These are phyloP conservation scores for Cladosporium velox DNA, from an alignment of 2,329 filamentous ascomycete genomes.

Conservation along the genomic window DNA sequence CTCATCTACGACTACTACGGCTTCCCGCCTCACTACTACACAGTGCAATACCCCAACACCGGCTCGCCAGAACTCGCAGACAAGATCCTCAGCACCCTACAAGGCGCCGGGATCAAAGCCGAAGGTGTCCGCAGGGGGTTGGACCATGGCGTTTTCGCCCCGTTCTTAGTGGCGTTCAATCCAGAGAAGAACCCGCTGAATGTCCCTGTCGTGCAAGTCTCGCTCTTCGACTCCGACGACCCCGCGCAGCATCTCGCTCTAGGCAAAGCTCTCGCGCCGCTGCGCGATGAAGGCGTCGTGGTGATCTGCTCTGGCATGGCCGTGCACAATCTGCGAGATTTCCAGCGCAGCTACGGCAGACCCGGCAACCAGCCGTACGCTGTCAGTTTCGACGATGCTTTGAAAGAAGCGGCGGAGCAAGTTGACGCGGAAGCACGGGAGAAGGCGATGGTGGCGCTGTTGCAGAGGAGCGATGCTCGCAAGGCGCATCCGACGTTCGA, in stretches of 20 bases:
- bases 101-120: conserved; percentile 60
- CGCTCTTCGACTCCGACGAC: conserved; percentile 65
- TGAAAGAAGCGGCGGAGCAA: conserved; percentile 38
- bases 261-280: conserved; percentile 64
- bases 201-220: conserved; percentile 70
- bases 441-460: conserved; percentile 39
- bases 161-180: conserved; percentile 61
- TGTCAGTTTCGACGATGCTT: conserved; percentile 37
- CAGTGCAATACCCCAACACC: conserved; percentile 65
- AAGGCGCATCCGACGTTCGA: conserved; percentile 66
- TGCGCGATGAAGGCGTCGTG: conserved; percentile 67
- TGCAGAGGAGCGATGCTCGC: conserved; percentile 53
- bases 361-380: conserved; percentile 37
- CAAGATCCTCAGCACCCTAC: conserved; percentile 58
- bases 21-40: conserved; percentile 69
- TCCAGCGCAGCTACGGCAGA: conserved; percentile 29
- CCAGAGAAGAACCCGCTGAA: conserved; percentile 41
- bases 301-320: conserved; percentile 75
- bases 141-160: conserved; percentile 75
- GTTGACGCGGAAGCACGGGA: conserved; percentile 32
- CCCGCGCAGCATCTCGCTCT: conserved; percentile 67
- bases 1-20: conserved; percentile 76
- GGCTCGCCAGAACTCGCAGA: conserved; percentile 63
- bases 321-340: conserved; percentile 47
- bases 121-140: conserved; percentile 64